Evolutionary conservation across 2,329 filamentous ascomycete genomes (phyloP).

Genomic region (Cercospora sp.): DNA sequence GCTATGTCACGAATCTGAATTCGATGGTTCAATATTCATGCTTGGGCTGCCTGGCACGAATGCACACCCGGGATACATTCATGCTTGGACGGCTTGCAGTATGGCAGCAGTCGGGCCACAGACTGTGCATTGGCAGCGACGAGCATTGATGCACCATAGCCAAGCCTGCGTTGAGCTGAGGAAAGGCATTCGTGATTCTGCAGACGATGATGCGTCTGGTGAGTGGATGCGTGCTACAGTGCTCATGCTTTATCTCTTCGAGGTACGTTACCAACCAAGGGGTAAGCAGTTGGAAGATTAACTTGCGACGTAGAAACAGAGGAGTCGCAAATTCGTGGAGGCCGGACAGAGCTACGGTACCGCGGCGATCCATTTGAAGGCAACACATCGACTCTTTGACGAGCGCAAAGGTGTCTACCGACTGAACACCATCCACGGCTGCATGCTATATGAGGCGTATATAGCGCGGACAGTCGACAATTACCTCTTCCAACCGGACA

Average conservation of each 20-base stretch:
- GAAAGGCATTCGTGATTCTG: constrained; percentile 9
- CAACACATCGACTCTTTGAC: constrained; percentile 6
- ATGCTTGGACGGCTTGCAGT: constrained; percentile 23
- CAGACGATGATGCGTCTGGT: not conserved
- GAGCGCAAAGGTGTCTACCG: not conserved
- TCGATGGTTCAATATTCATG: constrained; percentile 19
- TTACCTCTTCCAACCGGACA: constrained; percentile 22
- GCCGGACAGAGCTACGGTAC: not conserved
- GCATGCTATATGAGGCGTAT: constrained; percentile 27
- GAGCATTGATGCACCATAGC: constrained; percentile 25
- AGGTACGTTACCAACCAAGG: constrained; percentile 8
- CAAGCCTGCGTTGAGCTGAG: constrained; percentile 15
- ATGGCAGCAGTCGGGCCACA: constrained; percentile 16
- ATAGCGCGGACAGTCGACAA: constrained; percentile 25
- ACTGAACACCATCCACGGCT: constrained; percentile 17
- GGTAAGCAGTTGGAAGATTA: not conserved
- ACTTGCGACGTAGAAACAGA: not conserved
- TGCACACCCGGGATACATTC: constrained; percentile 22
- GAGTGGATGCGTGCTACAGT: constrained; percentile 22
- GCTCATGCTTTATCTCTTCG: constrained; percentile 25
- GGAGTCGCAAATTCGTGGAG: not conserved
- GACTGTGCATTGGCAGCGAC: constrained; percentile 11
- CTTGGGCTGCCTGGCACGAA: constrained; percentile 18
- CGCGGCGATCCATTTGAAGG: not conserved
- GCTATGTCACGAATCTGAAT: constrained; percentile 17